Evolutionary conservation across 192 early-diverging fungal species (phyloP).

Genomic region (Coemansia aciculifera): DNA sequence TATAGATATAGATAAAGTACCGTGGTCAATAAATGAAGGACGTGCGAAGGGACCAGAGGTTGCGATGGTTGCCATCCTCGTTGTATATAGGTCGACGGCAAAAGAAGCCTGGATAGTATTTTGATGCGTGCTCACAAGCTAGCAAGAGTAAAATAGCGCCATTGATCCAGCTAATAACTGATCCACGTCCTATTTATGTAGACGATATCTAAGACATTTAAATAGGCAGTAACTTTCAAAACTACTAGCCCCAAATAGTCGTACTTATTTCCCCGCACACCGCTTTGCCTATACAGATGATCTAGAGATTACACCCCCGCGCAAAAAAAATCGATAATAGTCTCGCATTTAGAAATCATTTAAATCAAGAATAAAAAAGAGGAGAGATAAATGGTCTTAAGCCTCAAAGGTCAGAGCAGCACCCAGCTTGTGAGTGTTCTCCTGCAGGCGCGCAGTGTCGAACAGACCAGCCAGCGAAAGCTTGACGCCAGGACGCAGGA

Average conservation of each 20-base stretch:
- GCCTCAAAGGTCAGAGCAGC: slow-evolving; percentile 86
- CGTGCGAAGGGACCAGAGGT: not conserved
- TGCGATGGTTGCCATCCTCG: not conserved
- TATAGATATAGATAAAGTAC: not conserved
- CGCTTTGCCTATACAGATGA: not conserved
- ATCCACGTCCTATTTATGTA: not conserved
- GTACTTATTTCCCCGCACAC: not conserved
- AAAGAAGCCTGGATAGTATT: not conserved
- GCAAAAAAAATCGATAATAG: not conserved
- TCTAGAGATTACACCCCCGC: not conserved
- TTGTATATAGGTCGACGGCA: not conserved
- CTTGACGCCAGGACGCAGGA: slow-evolving; percentile 91
- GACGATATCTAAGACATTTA: not conserved
- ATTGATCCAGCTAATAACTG: not conserved
- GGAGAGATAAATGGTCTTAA: slow-evolving; percentile 56
- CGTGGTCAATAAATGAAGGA: not conserved
- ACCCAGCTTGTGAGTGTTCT: slow-evolving; percentile 96
- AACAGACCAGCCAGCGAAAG: slow-evolving; percentile 88
- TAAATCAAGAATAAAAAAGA: not conserved
- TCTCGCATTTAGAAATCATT: not conserved
- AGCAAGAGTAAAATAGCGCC: not conserved
- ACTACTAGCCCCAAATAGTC: not conserved
- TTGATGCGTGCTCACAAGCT: not conserved
- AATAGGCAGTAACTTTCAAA: not conserved
- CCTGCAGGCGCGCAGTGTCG: slow-evolving; percentile 89